A percentile compares a stretch with the other conserved stretches of the same genome.
These are phyloP conservation scores for Pseudozyma hubeiensis DNA, from an alignment of 1,284 basidiomycete species.

Conservation along the genomic window DNA sequence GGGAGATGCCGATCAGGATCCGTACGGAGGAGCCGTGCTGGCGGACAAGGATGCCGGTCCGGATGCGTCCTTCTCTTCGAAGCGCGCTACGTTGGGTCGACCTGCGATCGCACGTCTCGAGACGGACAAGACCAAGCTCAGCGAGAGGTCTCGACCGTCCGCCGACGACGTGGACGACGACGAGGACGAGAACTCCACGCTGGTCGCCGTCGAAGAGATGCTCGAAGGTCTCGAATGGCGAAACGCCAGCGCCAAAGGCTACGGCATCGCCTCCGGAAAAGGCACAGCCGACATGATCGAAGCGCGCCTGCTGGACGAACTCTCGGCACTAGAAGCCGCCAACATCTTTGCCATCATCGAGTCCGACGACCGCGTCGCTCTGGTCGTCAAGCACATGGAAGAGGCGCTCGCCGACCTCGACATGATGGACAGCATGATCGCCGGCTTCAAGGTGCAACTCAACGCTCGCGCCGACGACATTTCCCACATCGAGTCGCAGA, in stretches of 20 bases:
- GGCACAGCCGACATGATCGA: constrained; percentile 68
- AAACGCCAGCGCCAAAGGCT: constrained; percentile 26
- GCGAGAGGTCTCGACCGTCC: constrained; percentile 2
- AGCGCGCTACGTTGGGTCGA: constrained; percentile 37
- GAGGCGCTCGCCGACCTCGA: constrained; percentile 87
- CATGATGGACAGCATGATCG: constrained; percentile 73
- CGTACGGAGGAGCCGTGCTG: constrained; percentile 52
- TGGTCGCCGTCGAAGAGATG: constrained; percentile 85
- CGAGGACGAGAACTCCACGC: constrained; percentile 62
- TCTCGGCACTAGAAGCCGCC: constrained; percentile 72
- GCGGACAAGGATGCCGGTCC: constrained; percentile 25
- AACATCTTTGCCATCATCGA: constrained; percentile 98
- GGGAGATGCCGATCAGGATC: constrained; percentile 47
- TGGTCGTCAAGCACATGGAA: constrained; percentile 89
- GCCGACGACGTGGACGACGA: constrained; percentile 26
- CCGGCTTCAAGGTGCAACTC: constrained; percentile 63
- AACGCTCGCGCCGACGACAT: constrained; percentile 78
- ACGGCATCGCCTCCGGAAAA: constrained; percentile 26
- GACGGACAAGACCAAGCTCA: constrained; percentile 14
- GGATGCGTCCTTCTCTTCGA: constrained; percentile 23
- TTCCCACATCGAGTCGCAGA: constrained; percentile 93
- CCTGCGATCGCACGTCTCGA: constrained; percentile 37
- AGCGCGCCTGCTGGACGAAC: constrained; percentile 63
- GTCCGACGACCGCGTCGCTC: constrained; percentile 82
- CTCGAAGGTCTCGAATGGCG: constrained; percentile 95